Evolutionary conservation across 768 basidiomycete species (phyloP).

Genomic region (Leccinum uliginosum): DNA sequence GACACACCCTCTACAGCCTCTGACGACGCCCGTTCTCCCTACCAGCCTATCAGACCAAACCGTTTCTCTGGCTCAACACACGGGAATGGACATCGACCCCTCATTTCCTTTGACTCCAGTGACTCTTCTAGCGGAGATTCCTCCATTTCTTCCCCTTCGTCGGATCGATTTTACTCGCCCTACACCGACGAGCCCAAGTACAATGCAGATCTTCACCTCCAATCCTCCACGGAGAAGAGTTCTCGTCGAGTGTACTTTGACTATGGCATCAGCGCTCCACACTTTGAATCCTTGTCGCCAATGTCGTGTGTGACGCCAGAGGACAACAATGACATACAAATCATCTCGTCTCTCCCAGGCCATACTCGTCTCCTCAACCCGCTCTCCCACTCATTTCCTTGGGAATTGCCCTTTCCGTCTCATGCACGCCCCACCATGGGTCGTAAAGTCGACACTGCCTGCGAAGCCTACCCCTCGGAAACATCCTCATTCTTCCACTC

Average conservation of each 20-base stretch:
- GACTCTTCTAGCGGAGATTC: constrained; percentile 10
- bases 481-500: constrained; percentile 25
- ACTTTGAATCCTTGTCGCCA: neutral
- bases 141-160: neutral
- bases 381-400: constrained; percentile 13
- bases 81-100: neutral
- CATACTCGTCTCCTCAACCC: constrained; percentile 3
- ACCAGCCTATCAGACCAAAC: neutral
- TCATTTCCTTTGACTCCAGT: constrained; percentile 11
- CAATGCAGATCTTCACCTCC: neutral
- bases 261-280: constrained; percentile 11
- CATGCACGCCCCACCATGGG: constrained; percentile 1
- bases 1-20: neutral
- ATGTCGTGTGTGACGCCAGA: constrained; percentile 6
- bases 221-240: constrained; percentile 12
- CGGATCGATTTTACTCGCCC: neutral
- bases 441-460: neutral
- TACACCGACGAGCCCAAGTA: constrained; percentile 7
- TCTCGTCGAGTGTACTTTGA: constrained; percentile 22
- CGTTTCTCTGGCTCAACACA: neutral
- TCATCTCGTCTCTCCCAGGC: neutral
- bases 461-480: constrained; percentile 10
- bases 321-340: neutral
- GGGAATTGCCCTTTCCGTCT: constrained; percentile 17
- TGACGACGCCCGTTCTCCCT: neutral